Conservation (phyloP, 2,329 filamentous ascomycete species). For the Beauveria bassiana region DNA sequence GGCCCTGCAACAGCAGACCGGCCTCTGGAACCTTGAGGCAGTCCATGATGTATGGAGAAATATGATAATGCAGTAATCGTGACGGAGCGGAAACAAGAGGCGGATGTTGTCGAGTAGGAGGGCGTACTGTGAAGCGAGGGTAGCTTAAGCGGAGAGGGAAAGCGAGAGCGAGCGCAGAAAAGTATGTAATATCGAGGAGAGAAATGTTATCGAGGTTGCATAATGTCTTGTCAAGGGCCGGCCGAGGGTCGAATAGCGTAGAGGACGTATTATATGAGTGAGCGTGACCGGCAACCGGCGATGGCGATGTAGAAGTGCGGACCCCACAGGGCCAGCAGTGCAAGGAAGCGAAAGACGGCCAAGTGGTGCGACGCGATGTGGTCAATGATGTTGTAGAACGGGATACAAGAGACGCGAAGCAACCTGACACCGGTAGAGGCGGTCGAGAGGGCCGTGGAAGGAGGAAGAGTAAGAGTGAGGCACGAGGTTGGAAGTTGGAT, state of each 20-base stretch:
- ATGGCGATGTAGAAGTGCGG: slow-evolving; percentile 8
- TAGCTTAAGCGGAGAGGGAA: neutral
- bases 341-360: slow-evolving; percentile 6
- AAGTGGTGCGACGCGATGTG: neutral
- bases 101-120: neutral
- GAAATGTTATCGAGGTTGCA: neutral
- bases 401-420: neutral
- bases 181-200: neutral
- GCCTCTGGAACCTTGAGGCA: slow-evolving; percentile 48
- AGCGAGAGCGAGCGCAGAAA: neutral
- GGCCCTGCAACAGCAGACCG: slow-evolving; percentile 50
- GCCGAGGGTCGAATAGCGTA: slow-evolving; percentile 1
- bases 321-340: slow-evolving; percentile 14
- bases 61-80: neutral
- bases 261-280: neutral
- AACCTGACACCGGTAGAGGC: neutral
- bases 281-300: slow-evolving; percentile 6
- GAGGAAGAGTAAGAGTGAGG: neutral
- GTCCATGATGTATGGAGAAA: slow-evolving; percentile 33
- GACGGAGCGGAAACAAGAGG: neutral
- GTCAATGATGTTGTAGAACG: slow-evolving; percentile 7
- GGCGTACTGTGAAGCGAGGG: neutral
- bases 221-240: slow-evolving; percentile 3
- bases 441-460: neutral
- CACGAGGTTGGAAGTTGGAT: slow-evolving; percentile 4